Base-by-base conservation (phyloP, 345 rosid species). In the Populus simonii region DNA sequence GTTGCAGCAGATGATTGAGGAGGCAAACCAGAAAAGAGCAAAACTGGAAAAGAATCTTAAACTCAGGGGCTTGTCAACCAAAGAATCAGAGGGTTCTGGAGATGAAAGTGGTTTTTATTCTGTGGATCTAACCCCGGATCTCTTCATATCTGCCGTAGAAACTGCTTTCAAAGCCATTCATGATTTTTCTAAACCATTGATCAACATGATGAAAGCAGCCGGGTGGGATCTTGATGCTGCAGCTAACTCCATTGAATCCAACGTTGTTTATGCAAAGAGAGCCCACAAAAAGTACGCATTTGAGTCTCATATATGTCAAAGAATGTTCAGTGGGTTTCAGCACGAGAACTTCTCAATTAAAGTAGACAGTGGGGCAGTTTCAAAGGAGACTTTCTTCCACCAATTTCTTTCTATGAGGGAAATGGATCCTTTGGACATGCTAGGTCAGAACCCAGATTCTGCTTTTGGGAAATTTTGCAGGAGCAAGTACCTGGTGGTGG, bases 211-310 rank as follows among this genome's bases (percentile, higher is more conserved):
- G 96, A 91, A 91, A 87, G 97, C 93, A 71, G 92, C 97, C 39
- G 93, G 94, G 69, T 90, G 97, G 97, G 96, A 93, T 85, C 97
- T 93, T 78, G 97, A 93, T 79, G 90, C 96, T 81, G 97, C 97
- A 8, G 91, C 96, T 65, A 80, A 83, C 67, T 91, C 96, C 9
- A 91, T 93, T 47, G 97, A 93, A 73, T 87, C 89, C 16, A 83
- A 86, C 70, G 97, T 91, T 80, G 84, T 80, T 70, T 93, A 91
- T 80, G 91, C 96, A 35, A 93, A 91, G 84, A 86, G 97, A 76
- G 92, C 93, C 27, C 94, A 93, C 89, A 91, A 93, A 87, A 89
- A 91, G 73, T 90, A 89, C 53, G 92, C 97, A 55, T 93, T 93
- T 72, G 93, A 93, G 81, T 93, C 97, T 68, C 88, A 93, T 82